Evolutionary conservation across 1,284 basidiomycete genomes (phyloP).

Genomic region (Cystobasidium pallidum): DNA sequence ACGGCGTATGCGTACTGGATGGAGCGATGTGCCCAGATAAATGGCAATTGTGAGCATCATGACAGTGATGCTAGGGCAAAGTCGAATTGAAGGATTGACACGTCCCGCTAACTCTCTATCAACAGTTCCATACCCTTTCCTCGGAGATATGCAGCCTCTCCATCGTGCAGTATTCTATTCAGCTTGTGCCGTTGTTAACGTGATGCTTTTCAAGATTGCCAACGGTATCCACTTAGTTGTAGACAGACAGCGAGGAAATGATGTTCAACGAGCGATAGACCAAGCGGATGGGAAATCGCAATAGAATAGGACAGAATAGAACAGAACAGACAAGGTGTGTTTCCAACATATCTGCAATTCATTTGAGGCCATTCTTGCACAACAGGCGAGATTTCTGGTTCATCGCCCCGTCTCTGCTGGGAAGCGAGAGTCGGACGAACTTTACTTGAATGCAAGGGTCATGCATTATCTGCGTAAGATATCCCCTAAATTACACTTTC

Average conservation of each 20-base stretch:
- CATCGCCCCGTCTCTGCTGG: no score
- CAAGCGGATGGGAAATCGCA: conserved; percentile 32
- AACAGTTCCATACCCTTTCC: conserved; percentile 17
- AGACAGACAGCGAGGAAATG: conserved; percentile 18
- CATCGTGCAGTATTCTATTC: conserved; percentile 45
- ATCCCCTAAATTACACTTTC: not conserved
- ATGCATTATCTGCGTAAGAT: not conserved
- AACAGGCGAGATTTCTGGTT: not conserved
- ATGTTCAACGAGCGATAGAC: conserved; percentile 14
- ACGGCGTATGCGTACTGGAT: conserved; percentile 46
- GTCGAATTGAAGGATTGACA: no score
- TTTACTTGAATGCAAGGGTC: no score
- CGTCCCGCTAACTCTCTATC: no score
- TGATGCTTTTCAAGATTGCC: conserved; percentile 44
- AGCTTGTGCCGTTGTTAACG: conserved; percentile 44
- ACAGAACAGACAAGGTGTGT: not conserved
- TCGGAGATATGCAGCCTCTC: conserved; percentile 43
- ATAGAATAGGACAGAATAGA: not conserved
- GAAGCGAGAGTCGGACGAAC: no score
- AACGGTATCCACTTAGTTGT: conserved; percentile 44
- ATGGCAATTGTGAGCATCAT: conserved; percentile 45
- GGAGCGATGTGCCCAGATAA: conserved; percentile 46
- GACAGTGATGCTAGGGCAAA: no score
- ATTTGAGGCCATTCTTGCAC: not conserved
- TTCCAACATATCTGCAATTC: no score